Evolutionary conservation across 305 asterid genomes (phyloP), one percentile per base, ranked within the genome.

Genomic region (Fraxinus angustifolia): DNA sequence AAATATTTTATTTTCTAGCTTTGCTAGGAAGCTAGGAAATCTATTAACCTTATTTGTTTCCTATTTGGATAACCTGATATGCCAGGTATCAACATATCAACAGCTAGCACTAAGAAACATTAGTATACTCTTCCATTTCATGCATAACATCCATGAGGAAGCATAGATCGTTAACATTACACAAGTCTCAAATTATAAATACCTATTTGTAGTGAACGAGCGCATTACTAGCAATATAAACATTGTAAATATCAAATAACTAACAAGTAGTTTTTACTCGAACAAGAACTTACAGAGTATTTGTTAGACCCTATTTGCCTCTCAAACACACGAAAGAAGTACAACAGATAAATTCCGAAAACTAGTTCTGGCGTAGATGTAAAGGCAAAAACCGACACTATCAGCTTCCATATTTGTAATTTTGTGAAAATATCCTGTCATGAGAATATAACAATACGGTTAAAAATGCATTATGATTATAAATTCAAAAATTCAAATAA

Each of bases 251-350:
- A 85, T 82, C 45, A 73, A 11, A 60, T 33, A 73, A 80, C 16
- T 62, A 62, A 73, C 30, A 74, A 84, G 76, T 78, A 80, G 77
- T 26, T 81, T 48, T 77, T 62, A 62, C 82, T 65, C 34, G 48
- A 82, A 84, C 71, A 71, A 85, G 76, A 82, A 90, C 98, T 90
- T 89, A 96, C 99, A 50, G 95, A 89, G 88, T 94, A 92, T 85
- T 96, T 96, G 82, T 96, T 96, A 21, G 99, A 96, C 78, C 99
- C 98, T 40, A 96, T 94, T 89, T 96, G 99, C 86, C 99, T 90
- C 93, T 96, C 99, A 83, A 96, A 96, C 81, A 96, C 94, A 73
- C 99, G 99, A 81, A 96, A 96, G 92, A 93, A 96, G 90, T 96
- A 96, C 74, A 96, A 90, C 75, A 96, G 93, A 92, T 91, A 96